Evolutionary conservation across 148 eudicot species (phyloP).

Genomic region (Vaccinium vitisidaea): DNA sequence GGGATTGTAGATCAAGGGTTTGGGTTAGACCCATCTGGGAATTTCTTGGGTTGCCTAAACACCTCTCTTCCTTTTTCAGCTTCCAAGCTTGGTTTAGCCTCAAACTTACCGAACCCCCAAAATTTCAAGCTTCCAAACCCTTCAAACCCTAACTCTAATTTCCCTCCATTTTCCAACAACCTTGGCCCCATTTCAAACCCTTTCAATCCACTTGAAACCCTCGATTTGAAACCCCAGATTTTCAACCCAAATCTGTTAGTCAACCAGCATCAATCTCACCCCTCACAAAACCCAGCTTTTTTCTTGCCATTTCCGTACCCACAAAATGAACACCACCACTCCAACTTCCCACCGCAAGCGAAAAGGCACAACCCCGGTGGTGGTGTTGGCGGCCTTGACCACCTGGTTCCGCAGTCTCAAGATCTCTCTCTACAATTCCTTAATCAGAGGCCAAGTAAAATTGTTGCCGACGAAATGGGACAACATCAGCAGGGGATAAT

Average conservation of each 20-base stretch:
- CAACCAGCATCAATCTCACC: conserved; percentile 49
- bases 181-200: conserved; percentile 11
- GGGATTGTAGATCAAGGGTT: conserved; percentile 60
- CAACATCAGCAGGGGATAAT: conserved; percentile 58
- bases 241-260: conserved; percentile 49
- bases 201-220: conserved; percentile 20
- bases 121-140: conserved; percentile 21
- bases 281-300: conserved; percentile 45
- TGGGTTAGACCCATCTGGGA: conserved; percentile 32
- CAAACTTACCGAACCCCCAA: conserved; percentile 7
- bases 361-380: conserved; percentile 72
- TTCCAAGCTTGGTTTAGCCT: conserved; percentile 21
- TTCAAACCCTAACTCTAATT: conserved; percentile 19
- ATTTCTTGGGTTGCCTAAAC: conserved; percentile 18
- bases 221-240: conserved; percentile 48
- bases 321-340: conserved; percentile 37
- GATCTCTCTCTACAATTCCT: conserved; percentile 32
- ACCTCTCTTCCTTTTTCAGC: conserved; percentile 19
- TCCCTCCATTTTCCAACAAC: conserved; percentile 19
- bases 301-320: conserved; percentile 38
- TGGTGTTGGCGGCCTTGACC: conserved; percentile 36
- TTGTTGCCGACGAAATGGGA: conserved; percentile 39
- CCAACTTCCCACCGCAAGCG: conserved; percentile 42
- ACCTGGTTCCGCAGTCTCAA: conserved; percentile 22
- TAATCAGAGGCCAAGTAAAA: conserved; percentile 37